These are phyloP conservation scores for Lactifluus rugatus DNA, from an alignment of 768 basidiomycete genomes.

Conservation along the genomic window DNA sequence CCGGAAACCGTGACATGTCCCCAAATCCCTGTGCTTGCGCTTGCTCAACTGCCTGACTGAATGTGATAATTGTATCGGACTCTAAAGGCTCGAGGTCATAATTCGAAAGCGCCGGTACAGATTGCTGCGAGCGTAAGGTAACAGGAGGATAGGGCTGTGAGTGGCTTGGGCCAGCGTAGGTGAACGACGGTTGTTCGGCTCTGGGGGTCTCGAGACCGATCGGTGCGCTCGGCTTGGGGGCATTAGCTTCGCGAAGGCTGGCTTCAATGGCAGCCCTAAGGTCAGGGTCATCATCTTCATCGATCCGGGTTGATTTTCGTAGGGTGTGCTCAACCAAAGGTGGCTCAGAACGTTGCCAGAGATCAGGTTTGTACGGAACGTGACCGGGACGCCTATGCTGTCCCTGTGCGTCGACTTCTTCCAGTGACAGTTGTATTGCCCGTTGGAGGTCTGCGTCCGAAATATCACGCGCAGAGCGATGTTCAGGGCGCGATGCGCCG, in stretches of 20 bases:
- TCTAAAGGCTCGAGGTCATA: slow-evolving; percentile 80
- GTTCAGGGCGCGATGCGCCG: slow-evolving; percentile 44
- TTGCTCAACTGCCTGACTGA: slow-evolving; percentile 84
- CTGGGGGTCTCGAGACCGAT: slow-evolving; percentile 44
- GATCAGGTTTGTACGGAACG: slow-evolving; percentile 50
- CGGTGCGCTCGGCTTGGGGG: slow-evolving; percentile 74
- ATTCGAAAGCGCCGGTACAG: slow-evolving; percentile 49
- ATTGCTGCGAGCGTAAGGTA: slow-evolving; percentile 31
- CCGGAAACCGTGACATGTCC: slow-evolving; percentile 74
- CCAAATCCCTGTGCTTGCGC: slow-evolving; percentile 67
- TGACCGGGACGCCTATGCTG: slow-evolving; percentile 49
- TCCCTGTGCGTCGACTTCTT: slow-evolving; percentile 52
- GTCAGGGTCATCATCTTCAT: slow-evolving; percentile 87
- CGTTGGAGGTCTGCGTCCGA: slow-evolving; percentile 86
- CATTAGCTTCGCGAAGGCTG: slow-evolving; percentile 74
- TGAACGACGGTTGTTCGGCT: slow-evolving; percentile 34
- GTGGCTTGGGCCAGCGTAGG: slow-evolving; percentile 28
- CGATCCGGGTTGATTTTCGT: slow-evolving; percentile 26
- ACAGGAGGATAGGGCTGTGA: slow-evolving; percentile 39
- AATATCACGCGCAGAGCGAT: slow-evolving; percentile 47
- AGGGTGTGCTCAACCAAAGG: slow-evolving; percentile 41
- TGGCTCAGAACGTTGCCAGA: slow-evolving; percentile 59
- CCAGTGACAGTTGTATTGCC: slow-evolving; percentile 84
- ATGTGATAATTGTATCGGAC: slow-evolving; percentile 78
- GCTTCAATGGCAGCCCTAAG: slow-evolving; percentile 92